Percentiles rank a stretch among this genome's conserved stretches.
Conservation (phyloP, 139 green algal species). For the Ettlia oleoabundans region DNA sequence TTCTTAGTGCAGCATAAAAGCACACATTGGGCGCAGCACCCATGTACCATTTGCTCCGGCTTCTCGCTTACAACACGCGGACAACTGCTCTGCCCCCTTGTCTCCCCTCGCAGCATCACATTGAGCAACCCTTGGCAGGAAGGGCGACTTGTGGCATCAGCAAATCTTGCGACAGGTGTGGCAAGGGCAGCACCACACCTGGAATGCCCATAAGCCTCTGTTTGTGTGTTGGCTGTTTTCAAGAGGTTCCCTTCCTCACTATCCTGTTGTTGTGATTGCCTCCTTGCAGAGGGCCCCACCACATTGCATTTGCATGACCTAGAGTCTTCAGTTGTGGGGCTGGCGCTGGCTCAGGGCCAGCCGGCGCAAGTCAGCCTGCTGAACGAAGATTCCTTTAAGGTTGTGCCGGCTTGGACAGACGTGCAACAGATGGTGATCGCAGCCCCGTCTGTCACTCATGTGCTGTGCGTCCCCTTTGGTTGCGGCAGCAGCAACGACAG, state of each 20-base stretch:
- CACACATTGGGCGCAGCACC: too few species aligned
- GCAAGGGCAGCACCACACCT: too few species aligned
- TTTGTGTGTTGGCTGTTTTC: too few species aligned
- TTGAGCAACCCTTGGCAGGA: constrained; percentile 12
- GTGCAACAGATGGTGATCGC: not conserved
- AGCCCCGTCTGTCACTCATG: not conserved
- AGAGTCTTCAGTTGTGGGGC: not conserved
- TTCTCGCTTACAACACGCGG: too few species aligned
- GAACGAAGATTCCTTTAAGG: not conserved
- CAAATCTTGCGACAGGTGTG: not conserved
- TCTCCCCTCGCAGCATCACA: constrained; percentile 5
- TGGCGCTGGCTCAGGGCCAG: not conserved
- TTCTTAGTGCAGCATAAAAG: too few species aligned
- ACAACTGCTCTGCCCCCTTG: too few species aligned
- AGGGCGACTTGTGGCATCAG: not conserved
- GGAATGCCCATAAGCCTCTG: too few species aligned
- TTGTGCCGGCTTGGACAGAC: not conserved
- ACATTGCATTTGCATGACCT: constrained; percentile 19
- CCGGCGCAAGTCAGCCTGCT: constrained; percentile 9
- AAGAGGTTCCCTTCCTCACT: too few species aligned
- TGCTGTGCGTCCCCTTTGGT: constrained; percentile 27
- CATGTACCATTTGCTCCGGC: too few species aligned
- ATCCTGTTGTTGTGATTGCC: too few species aligned
- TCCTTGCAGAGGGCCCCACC: constrained; percentile 23
- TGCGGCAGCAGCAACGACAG: not conserved